Conservation (phyloP, 75 land plant genomes). For the Selaginella moellendorffii region DNA sequence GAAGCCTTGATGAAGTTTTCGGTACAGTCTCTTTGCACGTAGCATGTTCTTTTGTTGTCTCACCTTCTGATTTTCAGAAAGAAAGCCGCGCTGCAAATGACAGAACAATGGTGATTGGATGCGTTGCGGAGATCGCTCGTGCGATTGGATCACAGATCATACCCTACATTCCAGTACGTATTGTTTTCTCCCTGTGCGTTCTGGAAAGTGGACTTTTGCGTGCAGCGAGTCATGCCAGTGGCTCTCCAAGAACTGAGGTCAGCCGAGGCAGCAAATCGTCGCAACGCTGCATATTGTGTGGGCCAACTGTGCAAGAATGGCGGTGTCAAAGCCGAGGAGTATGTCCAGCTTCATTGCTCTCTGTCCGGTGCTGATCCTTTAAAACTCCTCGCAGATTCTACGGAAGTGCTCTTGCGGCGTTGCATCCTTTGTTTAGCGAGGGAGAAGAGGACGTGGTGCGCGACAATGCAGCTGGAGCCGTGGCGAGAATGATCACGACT, state of each 20-base stretch:
- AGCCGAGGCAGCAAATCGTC: conserved; percentile 62
- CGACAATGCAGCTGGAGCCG: conserved; percentile 98
- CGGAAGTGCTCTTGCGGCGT: conserved; percentile 43
- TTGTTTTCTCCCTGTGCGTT: conserved; percentile 3
- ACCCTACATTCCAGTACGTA: conserved; percentile 64
- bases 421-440: conserved; percentile 83
- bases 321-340: conserved; percentile 58
- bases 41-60: background rate
- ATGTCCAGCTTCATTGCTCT: conserved; percentile 21
- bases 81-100: conserved; percentile 71
- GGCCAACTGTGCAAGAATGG: conserved; percentile 90
- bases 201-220: background rate
- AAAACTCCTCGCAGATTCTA: conserved; percentile 60
- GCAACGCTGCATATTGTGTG: conserved; percentile 95
- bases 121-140: conserved; percentile 91
- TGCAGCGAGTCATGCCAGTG: conserved; percentile 66
- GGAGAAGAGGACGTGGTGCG: conserved; percentile 83
- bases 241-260: conserved; percentile 79
- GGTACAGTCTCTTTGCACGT: conserved; percentile 27
- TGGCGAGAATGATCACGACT: conserved; percentile 86
- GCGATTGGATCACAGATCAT: conserved; percentile 80
- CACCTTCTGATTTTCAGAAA: conserved; percentile 35
- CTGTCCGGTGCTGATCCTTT: too few species aligned
- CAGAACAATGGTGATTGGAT: conserved; percentile 95
- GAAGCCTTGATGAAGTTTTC: conserved; percentile 93